Base-by-base conservation (phyloP, 108 stramenopile species). In the Discostella pseudostelligera region DNA sequence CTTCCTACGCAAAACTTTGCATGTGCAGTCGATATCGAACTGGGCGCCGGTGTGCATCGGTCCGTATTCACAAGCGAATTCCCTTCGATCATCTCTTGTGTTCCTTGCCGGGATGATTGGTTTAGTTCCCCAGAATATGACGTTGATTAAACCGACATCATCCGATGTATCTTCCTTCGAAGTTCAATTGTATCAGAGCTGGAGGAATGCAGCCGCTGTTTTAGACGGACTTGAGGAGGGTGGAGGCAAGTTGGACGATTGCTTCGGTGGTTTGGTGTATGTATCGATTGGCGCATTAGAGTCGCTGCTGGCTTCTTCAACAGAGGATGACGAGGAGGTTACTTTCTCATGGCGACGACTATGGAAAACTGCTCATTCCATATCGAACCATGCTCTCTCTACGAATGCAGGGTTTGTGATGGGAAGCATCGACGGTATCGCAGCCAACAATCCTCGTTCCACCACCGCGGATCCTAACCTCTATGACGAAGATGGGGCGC, bases 21-120 rank as follows among this genome's bases (percentile, higher is more conserved):
- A 98, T 59, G 99, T 99, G 10, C 95, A 94, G 57, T 96, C 95
- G 16, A 81, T 96, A 19, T 95, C 93, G 0, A 60, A 78, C 20
- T 99, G 97, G 97, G 99, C 97, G 4, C 99, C 99, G 5, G 90
- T 96, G 3, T 98, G 97, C 83, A 95, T 99, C 32, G 99, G 99
- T 9, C 99, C 99, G 2, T 99, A 99, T 79, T 84, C 89, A 55
- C 99, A 99, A 80, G 93, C 89, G 50, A 98, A 98, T 76, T 80
- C 82, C 10, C 45, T 96, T 5, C 78, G 87, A 24, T 85, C 86
- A n/a, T 83, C 70, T 0, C 22, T 96, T 49, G 80, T 84, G 7
- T 92, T 96, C 29, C 35, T 97, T 13, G 96, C 97, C 0, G 98
- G 98, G 10, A 92, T 95, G 79, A 97, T 99, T 63, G 96, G 94